phyloP scores from a whole-genome alignment of 2,329 filamentous ascomycete species.

The Cladosporium velox region DNA sequence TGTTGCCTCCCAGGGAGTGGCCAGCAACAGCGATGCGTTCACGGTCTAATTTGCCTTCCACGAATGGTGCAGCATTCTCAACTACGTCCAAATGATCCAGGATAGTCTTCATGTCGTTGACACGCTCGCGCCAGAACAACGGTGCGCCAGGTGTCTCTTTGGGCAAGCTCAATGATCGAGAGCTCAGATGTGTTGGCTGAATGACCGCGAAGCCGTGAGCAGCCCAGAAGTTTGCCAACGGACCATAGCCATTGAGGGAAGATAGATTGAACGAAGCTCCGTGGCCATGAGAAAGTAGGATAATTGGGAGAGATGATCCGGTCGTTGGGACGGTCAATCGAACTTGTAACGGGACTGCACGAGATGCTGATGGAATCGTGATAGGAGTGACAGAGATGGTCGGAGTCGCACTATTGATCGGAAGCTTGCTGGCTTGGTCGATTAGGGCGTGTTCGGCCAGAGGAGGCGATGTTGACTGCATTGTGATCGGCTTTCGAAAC shows the following conservation, averaged over 20 bases:
- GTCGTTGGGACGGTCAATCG: slow-evolving; percentile 1
- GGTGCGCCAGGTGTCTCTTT: slow-evolving; percentile 6
- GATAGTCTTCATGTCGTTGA: slow-evolving; percentile 10
- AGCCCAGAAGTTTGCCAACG: slow-evolving; percentile 6
- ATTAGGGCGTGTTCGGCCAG: slow-evolving; percentile 1
- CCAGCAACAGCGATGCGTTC: slow-evolving; percentile 2
- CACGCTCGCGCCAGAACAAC: slow-evolving; percentile 13
- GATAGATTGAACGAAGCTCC: slow-evolving; percentile 7
- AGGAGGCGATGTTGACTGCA: not conserved
- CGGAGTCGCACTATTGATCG: not conserved
- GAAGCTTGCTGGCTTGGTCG: not conserved
- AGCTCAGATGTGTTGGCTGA: slow-evolving; percentile 16
- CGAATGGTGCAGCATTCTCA: not conserved
- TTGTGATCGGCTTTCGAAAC: not conserved
- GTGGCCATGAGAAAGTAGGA: slow-evolving; percentile 14
- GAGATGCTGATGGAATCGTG: not conserved
- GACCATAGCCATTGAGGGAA: slow-evolving; percentile 6
- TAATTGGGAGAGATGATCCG: not conserved
- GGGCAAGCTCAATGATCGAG: not conserved
- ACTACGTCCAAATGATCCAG: not conserved
- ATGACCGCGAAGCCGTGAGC: slow-evolving; percentile 12
- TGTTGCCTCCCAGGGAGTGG: slow-evolving; percentile 7
- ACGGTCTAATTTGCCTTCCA: not conserved
- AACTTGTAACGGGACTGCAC: slow-evolving; percentile 6
- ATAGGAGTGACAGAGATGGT: slow-evolving; percentile 6